Evolutionary conservation across 306 rosid genomes (phyloP).

Genomic region (Arachis stenosperma): DNA sequence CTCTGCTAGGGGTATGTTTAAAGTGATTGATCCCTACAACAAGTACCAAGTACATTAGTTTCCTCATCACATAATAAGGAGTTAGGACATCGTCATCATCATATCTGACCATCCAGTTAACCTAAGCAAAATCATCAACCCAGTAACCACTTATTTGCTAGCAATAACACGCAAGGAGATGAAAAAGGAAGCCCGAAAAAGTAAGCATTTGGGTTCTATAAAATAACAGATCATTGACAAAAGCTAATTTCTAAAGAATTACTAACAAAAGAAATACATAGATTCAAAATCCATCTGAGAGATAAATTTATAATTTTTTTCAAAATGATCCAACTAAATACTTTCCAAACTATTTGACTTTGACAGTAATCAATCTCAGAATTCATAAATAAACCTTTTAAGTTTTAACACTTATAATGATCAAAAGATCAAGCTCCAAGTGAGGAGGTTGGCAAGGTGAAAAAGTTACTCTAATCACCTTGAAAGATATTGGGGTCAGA

Average conservation of each 20-base stretch:
- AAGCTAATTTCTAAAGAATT: background rate
- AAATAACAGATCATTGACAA: background rate
- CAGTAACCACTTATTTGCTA: background rate
- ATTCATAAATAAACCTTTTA: too few relatives aligned
- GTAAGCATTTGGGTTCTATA: background rate
- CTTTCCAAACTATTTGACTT: too few relatives aligned
- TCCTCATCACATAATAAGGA: slow-evolving; percentile 8
- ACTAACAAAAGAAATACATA: too few relatives aligned
- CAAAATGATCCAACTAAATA: too few relatives aligned
- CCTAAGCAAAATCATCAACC: background rate
- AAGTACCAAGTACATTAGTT: slow-evolving; percentile 36
- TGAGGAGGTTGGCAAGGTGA: too few relatives aligned
- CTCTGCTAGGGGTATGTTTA: slow-evolving; percentile 79
- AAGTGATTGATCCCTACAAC: slow-evolving; percentile 93
- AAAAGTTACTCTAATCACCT: too few relatives aligned
- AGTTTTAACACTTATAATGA: too few relatives aligned
- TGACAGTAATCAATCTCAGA: too few relatives aligned
- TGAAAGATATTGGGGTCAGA: too few relatives aligned
- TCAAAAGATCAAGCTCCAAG: too few relatives aligned
- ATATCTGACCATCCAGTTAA: background rate
- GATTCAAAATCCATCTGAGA: too few relatives aligned
- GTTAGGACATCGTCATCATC: background rate
- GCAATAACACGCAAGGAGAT: background rate
- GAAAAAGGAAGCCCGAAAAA: background rate
- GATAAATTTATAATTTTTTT: too few relatives aligned